Conservation (phyloP, 164 flowering plant genomes). For the Umbellularia californica region DNA sequence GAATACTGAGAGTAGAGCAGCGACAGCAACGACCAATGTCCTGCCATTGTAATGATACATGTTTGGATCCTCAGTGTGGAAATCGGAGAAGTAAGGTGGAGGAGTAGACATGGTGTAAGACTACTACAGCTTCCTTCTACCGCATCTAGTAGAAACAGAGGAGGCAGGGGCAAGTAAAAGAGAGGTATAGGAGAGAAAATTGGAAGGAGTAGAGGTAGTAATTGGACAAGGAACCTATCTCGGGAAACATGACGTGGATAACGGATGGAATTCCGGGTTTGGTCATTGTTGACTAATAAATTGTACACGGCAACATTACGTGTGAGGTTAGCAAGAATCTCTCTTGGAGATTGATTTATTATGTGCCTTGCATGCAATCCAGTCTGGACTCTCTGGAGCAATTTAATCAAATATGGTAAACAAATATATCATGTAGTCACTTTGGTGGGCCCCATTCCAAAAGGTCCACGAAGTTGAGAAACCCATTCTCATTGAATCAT, state of each 20-base stretch:
- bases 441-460: no score
- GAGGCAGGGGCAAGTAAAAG: background rate
- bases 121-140: background rate
- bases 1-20: slow-evolving; percentile 43
- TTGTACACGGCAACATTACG: slow-evolving; percentile 18
- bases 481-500: no score
- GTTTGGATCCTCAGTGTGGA: slow-evolving; percentile 19
- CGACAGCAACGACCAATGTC: slow-evolving; percentile 43
- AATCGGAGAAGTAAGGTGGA: background rate
- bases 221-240: background rate
- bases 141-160: no score
- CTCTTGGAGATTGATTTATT: no score
- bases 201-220: slow-evolving; percentile 14
- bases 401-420: no score
- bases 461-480: no score
- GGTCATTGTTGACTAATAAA: slow-evolving; percentile 4
- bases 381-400: no score
- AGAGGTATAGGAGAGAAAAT: slow-evolving; percentile 13
- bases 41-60: slow-evolving; percentile 35
- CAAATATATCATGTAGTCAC: no score
- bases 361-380: no score
- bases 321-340: background rate
- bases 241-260: slow-evolving; percentile 16
- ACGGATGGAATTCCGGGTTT: slow-evolving; percentile 26
- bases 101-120: slow-evolving; percentile 2